Conservation (phyloP, 441 rosid genomes). For the Erodium texanum region DNA sequence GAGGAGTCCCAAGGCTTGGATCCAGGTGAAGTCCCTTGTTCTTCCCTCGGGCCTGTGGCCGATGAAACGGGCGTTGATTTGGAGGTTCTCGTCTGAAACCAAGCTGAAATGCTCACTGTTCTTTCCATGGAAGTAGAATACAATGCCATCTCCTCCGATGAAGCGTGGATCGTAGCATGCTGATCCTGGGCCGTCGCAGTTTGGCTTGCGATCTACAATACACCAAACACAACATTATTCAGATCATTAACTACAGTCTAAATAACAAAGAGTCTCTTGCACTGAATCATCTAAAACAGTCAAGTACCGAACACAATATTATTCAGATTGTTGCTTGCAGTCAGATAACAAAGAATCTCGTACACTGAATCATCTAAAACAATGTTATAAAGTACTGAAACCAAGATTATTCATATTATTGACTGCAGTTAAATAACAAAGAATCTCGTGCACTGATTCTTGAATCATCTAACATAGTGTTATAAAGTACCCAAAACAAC, state of each 20-base stretch:
- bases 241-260: too few relatives aligned
- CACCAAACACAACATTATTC: background rate
- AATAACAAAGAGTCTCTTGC: background rate
- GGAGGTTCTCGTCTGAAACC: slow-evolving; percentile 50
- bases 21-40: slow-evolving; percentile 29
- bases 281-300: background rate
- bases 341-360: too few relatives aligned
- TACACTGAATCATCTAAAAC: too few relatives aligned
- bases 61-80: slow-evolving; percentile 59
- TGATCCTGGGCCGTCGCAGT: slow-evolving; percentile 51
- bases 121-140: slow-evolving; percentile 69
- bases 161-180: slow-evolving; percentile 63
- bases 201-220: slow-evolving; percentile 37
- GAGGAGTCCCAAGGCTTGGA: background rate
- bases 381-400: too few relatives aligned
- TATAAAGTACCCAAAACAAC: too few relatives aligned
- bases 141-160: slow-evolving; percentile 60
- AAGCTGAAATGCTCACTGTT: slow-evolving; percentile 48
- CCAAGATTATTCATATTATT: too few relatives aligned
- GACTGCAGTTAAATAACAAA: too few relatives aligned
- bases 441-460: too few relatives aligned
- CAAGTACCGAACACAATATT: too few relatives aligned
- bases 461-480: too few relatives aligned
- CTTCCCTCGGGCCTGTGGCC: slow-evolving; percentile 58
- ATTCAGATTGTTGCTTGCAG: too few relatives aligned